These are phyloP conservation scores for Fusarium papillatum DNA, from an alignment of 2,329 filamentous ascomycete genomes.

Conservation along the genomic window DNA sequence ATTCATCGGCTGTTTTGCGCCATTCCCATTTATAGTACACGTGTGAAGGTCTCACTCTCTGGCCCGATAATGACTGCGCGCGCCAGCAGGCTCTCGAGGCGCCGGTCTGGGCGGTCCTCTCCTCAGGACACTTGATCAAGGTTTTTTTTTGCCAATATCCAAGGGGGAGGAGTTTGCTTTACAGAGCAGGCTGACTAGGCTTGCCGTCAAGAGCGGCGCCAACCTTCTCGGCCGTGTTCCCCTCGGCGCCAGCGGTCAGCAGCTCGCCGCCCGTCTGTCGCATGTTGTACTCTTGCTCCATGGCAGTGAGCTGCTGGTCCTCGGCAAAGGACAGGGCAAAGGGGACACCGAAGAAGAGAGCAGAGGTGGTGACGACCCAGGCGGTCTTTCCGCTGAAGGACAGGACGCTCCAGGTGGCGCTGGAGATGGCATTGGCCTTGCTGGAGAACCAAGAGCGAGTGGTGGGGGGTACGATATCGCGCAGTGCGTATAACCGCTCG, in stretches of 20 bases:
- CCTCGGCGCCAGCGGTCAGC: constrained; percentile 62
- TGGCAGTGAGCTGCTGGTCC: constrained; percentile 96
- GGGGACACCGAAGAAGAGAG: constrained; percentile 90
- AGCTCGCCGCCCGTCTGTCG: constrained; percentile 89
- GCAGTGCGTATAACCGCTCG: constrained; percentile 79
- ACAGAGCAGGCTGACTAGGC: constrained; percentile 65
- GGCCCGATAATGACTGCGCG: constrained; percentile 39
- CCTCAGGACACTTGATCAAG: constrained; percentile 23
- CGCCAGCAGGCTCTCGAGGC: constrained; percentile 32
- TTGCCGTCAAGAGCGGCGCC: constrained; percentile 62
- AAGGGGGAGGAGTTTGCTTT: constrained; percentile 40
- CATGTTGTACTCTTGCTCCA: constrained; percentile 98
- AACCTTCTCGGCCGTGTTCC: constrained; percentile 63
- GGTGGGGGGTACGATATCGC: constrained; percentile 82
- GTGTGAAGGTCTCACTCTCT: constrained; percentile 33
- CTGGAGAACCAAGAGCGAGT: constrained; percentile 77
- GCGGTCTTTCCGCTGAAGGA: constrained; percentile 86
- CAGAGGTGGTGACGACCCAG: constrained; percentile 92
- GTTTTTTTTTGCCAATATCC: constrained; percentile 10
- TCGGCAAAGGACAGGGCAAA: constrained; percentile 94
- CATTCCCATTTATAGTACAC: constrained; percentile 48
- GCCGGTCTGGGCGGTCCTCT: constrained; percentile 24
- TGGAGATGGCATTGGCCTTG: constrained; percentile 68
- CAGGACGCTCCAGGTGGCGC: constrained; percentile 66
- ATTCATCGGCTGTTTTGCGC: constrained; percentile 40